Base-by-base conservation (phyloP, 2,329 filamentous ascomycete genomes). In the Pseudogymnoascus sp. region DNA sequence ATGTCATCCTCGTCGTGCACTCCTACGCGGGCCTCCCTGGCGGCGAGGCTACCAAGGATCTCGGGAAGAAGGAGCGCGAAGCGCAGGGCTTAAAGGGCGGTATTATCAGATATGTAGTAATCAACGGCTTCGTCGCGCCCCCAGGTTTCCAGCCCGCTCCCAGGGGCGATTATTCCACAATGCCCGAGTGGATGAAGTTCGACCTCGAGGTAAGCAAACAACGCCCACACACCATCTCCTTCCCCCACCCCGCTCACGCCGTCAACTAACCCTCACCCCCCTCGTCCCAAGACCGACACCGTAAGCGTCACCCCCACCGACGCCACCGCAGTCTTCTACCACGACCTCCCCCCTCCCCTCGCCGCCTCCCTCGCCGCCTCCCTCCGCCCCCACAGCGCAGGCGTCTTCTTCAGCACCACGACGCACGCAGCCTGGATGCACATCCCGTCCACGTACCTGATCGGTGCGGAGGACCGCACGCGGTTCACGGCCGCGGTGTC, bases 1-100 rank as follows among this genome's bases (percentile, higher is more conserved):
- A 71, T 61, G 67, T 71, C 13, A 68, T 71, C 42, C 61, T 71
- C 19, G 66, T 71, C 14, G 61, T 71, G 26, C 68, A 70, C 64
- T 63, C 65, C 14, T 71, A 70, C 61, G 66, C 65, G 19, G 70
- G 69, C 1, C 35, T 71, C 8, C 66, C 68, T 10, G 70, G 67
- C 6, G 67, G 67, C 8, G 70, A 71, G 62, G 68, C 70, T 1
- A 64, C 69, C 21, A 63, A 67, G 44, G 69, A 65, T 5, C 63
- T 71, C 10, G 65, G 68, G 7, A 71, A 67, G 62, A 35, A 35
- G 10, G 70, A 71, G 40, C 67, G 70, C 62, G 62, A 64, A 31
- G 47, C 24, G 4, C 47, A 53, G 4, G 24, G 47, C 14, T 16
- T 56, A 33, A 56, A 53, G 26, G 47, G 47, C 11, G 37, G 37